These are phyloP conservation scores for Zizania palustris DNA, from an alignment of 202 grass and related monocot species.

Conservation along the genomic window DNA sequence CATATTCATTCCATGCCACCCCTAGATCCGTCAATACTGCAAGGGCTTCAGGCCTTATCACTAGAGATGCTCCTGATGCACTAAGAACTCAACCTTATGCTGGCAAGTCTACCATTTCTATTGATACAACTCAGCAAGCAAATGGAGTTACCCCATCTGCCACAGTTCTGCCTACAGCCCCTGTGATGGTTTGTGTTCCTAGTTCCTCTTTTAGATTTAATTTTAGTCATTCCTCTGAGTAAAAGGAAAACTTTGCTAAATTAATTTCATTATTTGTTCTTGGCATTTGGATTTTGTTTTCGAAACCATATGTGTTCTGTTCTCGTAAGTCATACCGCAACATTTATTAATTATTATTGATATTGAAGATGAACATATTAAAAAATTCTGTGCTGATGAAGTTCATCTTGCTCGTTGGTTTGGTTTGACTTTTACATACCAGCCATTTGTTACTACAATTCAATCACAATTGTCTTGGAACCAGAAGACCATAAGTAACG, in stretches of 20 bases:
- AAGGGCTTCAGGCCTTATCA: constrained; percentile 47
- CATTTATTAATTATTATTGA: constrained; percentile 6
- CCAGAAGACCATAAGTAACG: constrained; percentile 15
- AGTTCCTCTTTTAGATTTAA: constrained; percentile 16
- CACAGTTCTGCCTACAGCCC: constrained; percentile 9
- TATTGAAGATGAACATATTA: neutral
- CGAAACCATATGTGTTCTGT: neutral
- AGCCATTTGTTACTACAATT: constrained; percentile 13
- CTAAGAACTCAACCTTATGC: constrained; percentile 50
- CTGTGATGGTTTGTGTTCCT: constrained; percentile 51
- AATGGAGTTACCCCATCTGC: constrained; percentile 41
- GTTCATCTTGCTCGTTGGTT: constrained; percentile 22
- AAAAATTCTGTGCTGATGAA: constrained; percentile 11
- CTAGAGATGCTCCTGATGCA: constrained; percentile 51
- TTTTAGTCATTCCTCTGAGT: constrained; percentile 26
- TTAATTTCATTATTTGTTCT: constrained; percentile 8
- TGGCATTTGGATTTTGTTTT: neutral
- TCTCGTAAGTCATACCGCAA: constrained; percentile 2
- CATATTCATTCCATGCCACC: constrained; percentile 43
- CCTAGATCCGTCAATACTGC: constrained; percentile 41
- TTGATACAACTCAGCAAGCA: constrained; percentile 44
- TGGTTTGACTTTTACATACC: constrained; percentile 9
- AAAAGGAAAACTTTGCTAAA: neutral
- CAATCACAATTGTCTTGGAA: neutral
- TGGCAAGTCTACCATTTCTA: constrained; percentile 43